phyloP scores from a whole-genome alignment of 805 yeast species.

The Teunomyces stri region DNA sequence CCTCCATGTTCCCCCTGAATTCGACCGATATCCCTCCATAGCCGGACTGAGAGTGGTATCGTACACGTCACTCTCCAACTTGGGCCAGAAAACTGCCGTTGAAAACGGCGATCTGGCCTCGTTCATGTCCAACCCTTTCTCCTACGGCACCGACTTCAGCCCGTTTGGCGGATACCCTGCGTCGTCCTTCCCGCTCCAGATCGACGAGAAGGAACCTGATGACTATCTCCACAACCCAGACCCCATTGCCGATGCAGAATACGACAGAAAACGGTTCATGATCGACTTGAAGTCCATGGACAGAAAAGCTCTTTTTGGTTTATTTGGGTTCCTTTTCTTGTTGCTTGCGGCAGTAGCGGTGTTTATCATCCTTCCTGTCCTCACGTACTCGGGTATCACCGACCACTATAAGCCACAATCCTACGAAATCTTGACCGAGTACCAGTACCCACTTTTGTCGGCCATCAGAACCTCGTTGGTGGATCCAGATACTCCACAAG shows the following conservation, averaged over 20 bases:
- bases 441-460: slow-evolving; percentile 53
- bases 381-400: slow-evolving; percentile 25
- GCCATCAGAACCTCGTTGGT: slow-evolving; percentile 62
- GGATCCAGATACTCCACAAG: slow-evolving; percentile 69
- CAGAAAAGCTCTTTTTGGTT: slow-evolving; percentile 20
- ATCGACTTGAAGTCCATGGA: slow-evolving; percentile 24
- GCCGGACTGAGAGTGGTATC: slow-evolving; percentile 59
- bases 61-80: slow-evolving; percentile 29
- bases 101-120: slow-evolving; percentile 10
- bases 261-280: slow-evolving; percentile 26
- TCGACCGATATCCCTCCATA: slow-evolving; percentile 66
- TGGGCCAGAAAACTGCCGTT: slow-evolving; percentile 6
- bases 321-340: slow-evolving; percentile 19
- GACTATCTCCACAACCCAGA: slow-evolving; percentile 31
- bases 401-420: slow-evolving; percentile 21
- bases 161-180: slow-evolving; percentile 33
- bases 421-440: slow-evolving; percentile 51
- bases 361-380: slow-evolving; percentile 23
- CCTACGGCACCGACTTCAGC: slow-evolving; percentile 19
- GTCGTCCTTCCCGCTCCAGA: slow-evolving; percentile 24
- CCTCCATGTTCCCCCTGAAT: slow-evolving; percentile 51
- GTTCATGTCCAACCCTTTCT: slow-evolving; percentile 21
- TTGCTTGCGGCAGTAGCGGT: slow-evolving; percentile 15
- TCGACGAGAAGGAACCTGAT: slow-evolving; percentile 28
- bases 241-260: slow-evolving; percentile 28